Conservation (phyloP, 2,329 filamentous ascomycete species). For the Lachnellula arida region DNA sequence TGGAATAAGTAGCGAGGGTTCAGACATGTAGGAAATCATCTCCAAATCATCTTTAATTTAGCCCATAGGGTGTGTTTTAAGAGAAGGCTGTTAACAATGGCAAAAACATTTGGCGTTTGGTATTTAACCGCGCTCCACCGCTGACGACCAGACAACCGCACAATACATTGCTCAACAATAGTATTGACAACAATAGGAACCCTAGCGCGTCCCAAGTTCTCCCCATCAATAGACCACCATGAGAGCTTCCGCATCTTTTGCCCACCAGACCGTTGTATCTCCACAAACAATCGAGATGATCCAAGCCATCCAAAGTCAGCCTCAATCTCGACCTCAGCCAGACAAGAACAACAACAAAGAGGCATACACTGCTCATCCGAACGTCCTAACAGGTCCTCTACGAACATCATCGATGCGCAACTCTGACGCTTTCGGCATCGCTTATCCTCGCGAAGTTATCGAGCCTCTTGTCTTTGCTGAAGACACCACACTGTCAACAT, state of each 20-base stretch:
- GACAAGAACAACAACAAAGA: slow-evolving; percentile 3
- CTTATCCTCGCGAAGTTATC: background rate
- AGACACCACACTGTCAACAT: background rate
- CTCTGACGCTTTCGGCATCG: background rate
- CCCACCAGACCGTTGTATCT: slow-evolving; percentile 17
- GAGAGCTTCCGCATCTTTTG: background rate
- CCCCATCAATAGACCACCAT: background rate
- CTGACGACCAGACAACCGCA: background rate
- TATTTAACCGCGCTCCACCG: background rate
- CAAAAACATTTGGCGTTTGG: slow-evolving; percentile 1
- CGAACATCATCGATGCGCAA: slow-evolving; percentile 10
- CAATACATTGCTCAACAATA: slow-evolving; percentile 1
- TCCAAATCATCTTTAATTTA: too few relatives aligned
- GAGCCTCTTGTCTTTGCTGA: background rate
- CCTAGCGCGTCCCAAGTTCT: background rate
- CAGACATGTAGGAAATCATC: too few relatives aligned
- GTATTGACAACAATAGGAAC: slow-evolving; percentile 7
- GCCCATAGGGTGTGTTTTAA: background rate
- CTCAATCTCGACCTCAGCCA: background rate
- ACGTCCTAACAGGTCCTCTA: slow-evolving; percentile 7
- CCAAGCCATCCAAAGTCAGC: slow-evolving; percentile 5
- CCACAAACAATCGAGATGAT: slow-evolving; percentile 16
- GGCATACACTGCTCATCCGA: background rate
- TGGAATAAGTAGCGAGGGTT: too few relatives aligned
- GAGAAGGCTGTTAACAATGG: background rate